Base-by-base conservation (phyloP, 2,329 filamentous ascomycete genomes). In the Aspergillus viridinutans region DNA sequence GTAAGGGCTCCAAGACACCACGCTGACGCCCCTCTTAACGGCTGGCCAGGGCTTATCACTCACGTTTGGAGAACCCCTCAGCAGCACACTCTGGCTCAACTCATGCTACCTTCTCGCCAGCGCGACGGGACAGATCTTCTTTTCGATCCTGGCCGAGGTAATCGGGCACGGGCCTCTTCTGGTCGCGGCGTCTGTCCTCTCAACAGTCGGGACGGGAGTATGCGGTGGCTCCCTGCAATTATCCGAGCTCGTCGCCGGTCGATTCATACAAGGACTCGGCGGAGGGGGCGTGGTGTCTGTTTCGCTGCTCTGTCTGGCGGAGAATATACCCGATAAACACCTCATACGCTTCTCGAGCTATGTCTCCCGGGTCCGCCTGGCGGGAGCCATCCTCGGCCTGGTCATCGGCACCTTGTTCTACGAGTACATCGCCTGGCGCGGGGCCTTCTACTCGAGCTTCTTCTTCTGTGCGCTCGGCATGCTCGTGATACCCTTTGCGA, bases 121-220 rank as follows among this genome's bases (percentile, higher is more conserved):
- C 51, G 65, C 68, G 20, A 60, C 63, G 10, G 67, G 68, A 12
- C 68, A 71, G 45, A 54, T 66, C 1, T 61, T 70, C 10, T 71
- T 69, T 55, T 58, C 66, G 21, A 71, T 72, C 63, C 49, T 71
- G 14, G 65, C 67, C 20, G 66, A 71, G 17, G 61, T 71, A 1
- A 81, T 83, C 56, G 80, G 79, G 2, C 77, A 80, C 21, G 77
- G 77, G 23, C 67, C 72, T 4, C 68, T 79, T 50, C 72, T 81
- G 48, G 68, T 81, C 10, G 57, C 66, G 0, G 76, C 77, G 0
- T 66, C 81, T 0, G 55, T 76, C 1, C 68, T 81, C 60, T 80
- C 81, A 61, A 79, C 76, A 1, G 61, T 75, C 8, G 80, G 80
- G 14, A 78, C 77, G 0, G 71, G 79, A 3, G 65, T 81, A 12